Conservation (phyloP, 2,329 filamentous ascomycete species). For the Rhytidhysteron rufulum region DNA sequence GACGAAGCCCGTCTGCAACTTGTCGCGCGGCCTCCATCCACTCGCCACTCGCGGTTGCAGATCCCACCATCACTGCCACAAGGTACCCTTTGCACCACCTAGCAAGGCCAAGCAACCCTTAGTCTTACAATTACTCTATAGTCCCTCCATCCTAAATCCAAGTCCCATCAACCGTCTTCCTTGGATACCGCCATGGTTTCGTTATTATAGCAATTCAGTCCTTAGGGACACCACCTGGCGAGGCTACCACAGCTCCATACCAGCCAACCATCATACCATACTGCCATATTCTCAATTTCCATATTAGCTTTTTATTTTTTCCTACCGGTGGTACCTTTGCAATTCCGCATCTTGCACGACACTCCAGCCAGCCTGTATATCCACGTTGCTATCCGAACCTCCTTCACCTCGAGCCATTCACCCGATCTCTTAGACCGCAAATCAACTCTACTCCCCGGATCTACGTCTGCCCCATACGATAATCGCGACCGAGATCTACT, state of each 20-base stretch:
- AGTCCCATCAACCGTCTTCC: conserved; percentile 27
- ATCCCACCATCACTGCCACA: conserved; percentile 27
- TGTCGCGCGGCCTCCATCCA: conserved; percentile 14
- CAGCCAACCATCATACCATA: conserved; percentile 8
- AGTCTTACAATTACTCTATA: conserved; percentile 18
- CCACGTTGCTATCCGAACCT: not conserved
- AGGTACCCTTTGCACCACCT: conserved; percentile 26
- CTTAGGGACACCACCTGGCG: conserved; percentile 29
- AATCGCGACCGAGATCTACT: too few species aligned
- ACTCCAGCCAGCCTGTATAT: not conserved
- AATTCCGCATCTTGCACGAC: not conserved
- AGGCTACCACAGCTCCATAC: conserved; percentile 5
- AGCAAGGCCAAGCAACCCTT: conserved; percentile 15
- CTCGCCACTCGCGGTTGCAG: conserved; percentile 30
- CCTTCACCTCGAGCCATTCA: not conserved
- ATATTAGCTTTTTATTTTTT: too few species aligned
- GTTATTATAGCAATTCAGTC: conserved; percentile 35
- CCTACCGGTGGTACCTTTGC: not conserved
- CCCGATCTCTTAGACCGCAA: not conserved
- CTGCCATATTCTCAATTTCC: too few species aligned
- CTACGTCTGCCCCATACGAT: not conserved
- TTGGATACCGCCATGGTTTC: conserved; percentile 27
- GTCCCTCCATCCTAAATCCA: conserved; percentile 17
- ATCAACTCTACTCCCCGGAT: not conserved
- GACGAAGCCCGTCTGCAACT: conserved; percentile 1